These are phyloP conservation scores for Rhodamnia rubescens DNA, from an alignment of 345 rosid species.

Conservation along the genomic window DNA sequence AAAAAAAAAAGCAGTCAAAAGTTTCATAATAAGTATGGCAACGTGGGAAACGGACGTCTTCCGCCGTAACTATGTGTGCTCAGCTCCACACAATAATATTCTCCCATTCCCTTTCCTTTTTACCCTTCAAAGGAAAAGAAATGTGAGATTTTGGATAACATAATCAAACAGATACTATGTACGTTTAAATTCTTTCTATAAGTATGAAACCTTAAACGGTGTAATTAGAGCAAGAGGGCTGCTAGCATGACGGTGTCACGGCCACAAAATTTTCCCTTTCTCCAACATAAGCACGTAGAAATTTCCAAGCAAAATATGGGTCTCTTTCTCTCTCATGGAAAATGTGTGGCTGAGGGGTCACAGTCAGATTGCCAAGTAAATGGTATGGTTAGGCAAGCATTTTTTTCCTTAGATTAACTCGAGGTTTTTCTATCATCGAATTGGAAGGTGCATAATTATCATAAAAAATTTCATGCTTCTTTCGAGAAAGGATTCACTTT, in stretches of 20 bases:
- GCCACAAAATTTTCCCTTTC: too few species aligned
- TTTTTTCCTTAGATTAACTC: not conserved
- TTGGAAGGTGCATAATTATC: not conserved
- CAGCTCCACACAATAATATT: not conserved
- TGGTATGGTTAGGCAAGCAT: too few species aligned
- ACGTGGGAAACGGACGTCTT: not conserved
- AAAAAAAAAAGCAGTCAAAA: too few species aligned
- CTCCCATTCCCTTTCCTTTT: not conserved
- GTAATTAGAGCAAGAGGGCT: not conserved
- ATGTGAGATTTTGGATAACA: not conserved
- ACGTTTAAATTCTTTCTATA: not conserved
- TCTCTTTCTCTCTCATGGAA: too few species aligned
- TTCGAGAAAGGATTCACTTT: not conserved
- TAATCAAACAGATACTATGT: not conserved
- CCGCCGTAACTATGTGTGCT: not conserved
- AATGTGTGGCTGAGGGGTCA: too few species aligned
- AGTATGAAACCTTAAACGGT: not conserved
- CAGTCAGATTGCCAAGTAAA: too few species aligned
- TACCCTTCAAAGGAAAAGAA: not conserved
- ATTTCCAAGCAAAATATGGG: too few species aligned
- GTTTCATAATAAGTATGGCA: not conserved
- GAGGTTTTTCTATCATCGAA: not conserved
- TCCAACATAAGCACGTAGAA: too few species aligned
- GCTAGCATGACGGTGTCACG: too few species aligned
- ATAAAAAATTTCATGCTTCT: not conserved